Evolutionary conservation across 1,284 basidiomycete genomes (phyloP), one percentile per base, ranked within the genome.

Genomic region (Rhodotorula sp.): DNA sequence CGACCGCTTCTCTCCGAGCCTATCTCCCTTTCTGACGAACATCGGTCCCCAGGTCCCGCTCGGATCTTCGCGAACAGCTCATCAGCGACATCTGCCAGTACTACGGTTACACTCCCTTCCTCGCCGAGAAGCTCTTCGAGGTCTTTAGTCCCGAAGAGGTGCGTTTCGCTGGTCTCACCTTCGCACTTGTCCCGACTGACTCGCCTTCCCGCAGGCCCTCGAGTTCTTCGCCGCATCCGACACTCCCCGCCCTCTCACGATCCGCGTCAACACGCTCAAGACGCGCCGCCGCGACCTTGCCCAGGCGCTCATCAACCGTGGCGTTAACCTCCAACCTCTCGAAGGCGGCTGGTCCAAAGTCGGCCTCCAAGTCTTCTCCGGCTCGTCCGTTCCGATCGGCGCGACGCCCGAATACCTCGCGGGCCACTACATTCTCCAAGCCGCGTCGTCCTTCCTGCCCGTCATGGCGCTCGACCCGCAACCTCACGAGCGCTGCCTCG

Each of bases 201-300:
- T 26, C 37, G 48, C 10, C 47, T 4, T 54, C 31, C 11, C 18
- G 5, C 75, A 94, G 92, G 93, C 94, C 0, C 89, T 99, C 71
- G 94, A 96, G 76, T 99, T 99, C 82, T 99, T 99, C 79, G 96
- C 99, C 81, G 90, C 95, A 22, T 99, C 99, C 81, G 96, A 99
- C 80, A 87, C 94, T 5, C 88, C 94, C 22, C 87, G 96, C 69
- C 96, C 96, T 13, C 94, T 99, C 30, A 99, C 96, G 10, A 98
- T 99, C 78, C 90, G 96, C 64, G 94, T 94, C 60, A 99, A 99
- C 81, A 99, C 95, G 9, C 85, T 99, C 22, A 90, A 92, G 72
- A 94, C 94, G 2, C 87, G 95, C 69, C 85, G 96, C 69, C 87
- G 95, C 60, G 96, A 99, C 80, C 87, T 99, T 64, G 95, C 93